A percentile compares a stretch with the other conserved stretches of the same genome.
phyloP scores from a whole-genome alignment of 306 rosid species.

The Malus fusca region DNA sequence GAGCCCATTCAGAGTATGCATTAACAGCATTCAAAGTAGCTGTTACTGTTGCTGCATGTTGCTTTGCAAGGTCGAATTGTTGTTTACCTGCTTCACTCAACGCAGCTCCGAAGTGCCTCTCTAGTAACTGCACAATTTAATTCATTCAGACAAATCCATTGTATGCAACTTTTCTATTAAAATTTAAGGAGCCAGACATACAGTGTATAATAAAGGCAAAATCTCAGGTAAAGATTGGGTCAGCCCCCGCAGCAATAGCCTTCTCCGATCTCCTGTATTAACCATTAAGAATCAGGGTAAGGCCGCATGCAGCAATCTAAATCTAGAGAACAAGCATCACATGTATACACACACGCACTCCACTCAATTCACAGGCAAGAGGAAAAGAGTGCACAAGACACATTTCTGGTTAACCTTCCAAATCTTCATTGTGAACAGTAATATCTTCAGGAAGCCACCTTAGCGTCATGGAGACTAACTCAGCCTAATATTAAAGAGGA shows the following conservation, averaged over 20 bases:
- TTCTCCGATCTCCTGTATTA: slow-evolving; percentile 71
- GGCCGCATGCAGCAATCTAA: slow-evolving; percentile 9
- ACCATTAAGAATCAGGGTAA: slow-evolving; percentile 22
- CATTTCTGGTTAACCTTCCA: no score
- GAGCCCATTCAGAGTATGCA: slow-evolving; percentile 99
- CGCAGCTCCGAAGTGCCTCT: slow-evolving; percentile 81
- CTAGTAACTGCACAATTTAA: slow-evolving; percentile 62
- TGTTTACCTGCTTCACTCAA: slow-evolving; percentile 67
- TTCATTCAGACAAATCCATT: slow-evolving; percentile 13
- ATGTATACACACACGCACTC: neutral
- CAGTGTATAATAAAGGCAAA: slow-evolving; percentile 75
- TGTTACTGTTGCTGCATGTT: slow-evolving; percentile 74
- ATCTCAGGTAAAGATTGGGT: slow-evolving; percentile 81
- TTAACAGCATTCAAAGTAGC: slow-evolving; percentile 75
- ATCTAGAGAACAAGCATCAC: slow-evolving; percentile 14
- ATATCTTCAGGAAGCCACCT: slow-evolving; percentile 99
- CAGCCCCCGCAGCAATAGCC: slow-evolving; percentile 84
- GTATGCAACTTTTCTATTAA: neutral
- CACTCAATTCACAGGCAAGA: neutral
- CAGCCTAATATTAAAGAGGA: slow-evolving; percentile 50
- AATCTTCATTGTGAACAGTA: slow-evolving; percentile 58
- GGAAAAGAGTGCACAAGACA: slow-evolving; percentile 2
- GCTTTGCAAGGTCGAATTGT: slow-evolving; percentile 67
- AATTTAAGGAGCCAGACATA: slow-evolving; percentile 31
- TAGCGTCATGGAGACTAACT: slow-evolving; percentile 92